Conservation (phyloP, 2,329 filamentous ascomycete species). For the Pseudocercospora ulei region DNA sequence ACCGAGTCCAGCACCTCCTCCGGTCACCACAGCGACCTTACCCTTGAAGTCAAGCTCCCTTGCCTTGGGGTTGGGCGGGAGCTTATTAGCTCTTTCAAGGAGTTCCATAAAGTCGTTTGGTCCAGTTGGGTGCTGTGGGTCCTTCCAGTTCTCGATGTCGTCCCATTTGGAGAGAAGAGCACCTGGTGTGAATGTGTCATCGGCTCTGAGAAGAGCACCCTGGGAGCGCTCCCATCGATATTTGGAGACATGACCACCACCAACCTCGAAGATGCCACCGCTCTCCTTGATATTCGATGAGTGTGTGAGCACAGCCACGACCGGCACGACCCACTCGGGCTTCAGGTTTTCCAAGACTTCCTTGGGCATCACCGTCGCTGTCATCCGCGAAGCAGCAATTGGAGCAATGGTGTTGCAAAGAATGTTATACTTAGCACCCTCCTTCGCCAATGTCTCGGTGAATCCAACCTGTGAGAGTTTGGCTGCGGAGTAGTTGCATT, state of each 20-base stretch:
- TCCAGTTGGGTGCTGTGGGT: conserved; percentile 71
- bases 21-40: conserved; percentile 77
- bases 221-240: conserved; percentile 87
- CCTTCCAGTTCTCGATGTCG: conserved; percentile 74
- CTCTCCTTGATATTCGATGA: conserved; percentile 72
- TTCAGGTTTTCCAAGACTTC: conserved; percentile 75
- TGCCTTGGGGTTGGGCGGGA: conserved; percentile 60
- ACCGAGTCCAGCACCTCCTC: conserved; percentile 81
- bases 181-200: conserved; percentile 76
- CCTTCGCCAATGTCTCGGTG: conserved; percentile 95
- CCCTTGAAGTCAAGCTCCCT: conserved; percentile 71
- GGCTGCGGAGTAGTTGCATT: conserved; percentile 94
- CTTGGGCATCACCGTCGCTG: conserved; percentile 88
- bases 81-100: conserved; percentile 71
- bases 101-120: conserved; percentile 80
- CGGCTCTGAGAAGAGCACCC: conserved; percentile 80
- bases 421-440: conserved; percentile 97
- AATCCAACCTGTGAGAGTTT: conserved; percentile 94
- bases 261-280: conserved; percentile 85
- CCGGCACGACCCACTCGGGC: conserved; percentile 89
- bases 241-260: conserved; percentile 86
- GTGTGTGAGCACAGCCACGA: conserved; percentile 82
- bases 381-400: conserved; percentile 92
- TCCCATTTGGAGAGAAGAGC: conserved; percentile 85
- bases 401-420: conserved; percentile 89